Percentiles rank a stretch among this genome's conserved stretches.
phyloP scores from a whole-genome alignment of 2,329 filamentous ascomycete species.

The Helotiales sp. region DNA sequence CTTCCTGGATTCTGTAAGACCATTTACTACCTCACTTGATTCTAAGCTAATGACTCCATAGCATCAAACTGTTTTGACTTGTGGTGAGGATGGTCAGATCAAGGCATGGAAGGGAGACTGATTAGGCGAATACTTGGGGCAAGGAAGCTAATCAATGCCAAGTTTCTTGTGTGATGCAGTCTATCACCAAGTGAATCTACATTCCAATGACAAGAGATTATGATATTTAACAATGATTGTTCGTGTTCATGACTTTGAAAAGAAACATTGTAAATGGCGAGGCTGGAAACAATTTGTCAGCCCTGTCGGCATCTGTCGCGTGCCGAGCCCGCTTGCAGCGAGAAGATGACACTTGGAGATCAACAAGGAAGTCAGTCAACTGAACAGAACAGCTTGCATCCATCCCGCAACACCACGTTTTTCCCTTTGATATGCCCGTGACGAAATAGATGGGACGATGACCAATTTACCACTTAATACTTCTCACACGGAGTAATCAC shows the following conservation, averaged over 20 bases:
- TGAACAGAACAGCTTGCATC: constrained; percentile 19
- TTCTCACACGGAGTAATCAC: constrained; percentile 37
- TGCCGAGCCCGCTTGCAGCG: constrained; percentile 9
- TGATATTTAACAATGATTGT: too few relatives aligned
- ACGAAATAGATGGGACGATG: constrained; percentile 35
- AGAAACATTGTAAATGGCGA: neutral
- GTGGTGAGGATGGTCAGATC: constrained; percentile 48
- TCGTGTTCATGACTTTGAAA: neutral
- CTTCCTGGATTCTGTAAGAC: constrained; percentile 60
- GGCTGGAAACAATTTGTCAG: neutral
- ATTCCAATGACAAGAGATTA: neutral
- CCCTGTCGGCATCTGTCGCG: constrained; percentile 5
- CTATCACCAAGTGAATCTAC: neutral
- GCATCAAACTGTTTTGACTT: constrained; percentile 45
- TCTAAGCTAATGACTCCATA: constrained; percentile 24
- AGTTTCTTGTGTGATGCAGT: too few relatives aligned
- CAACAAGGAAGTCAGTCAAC: constrained; percentile 21
- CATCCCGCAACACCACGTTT: constrained; percentile 19
- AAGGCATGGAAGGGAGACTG: constrained; percentile 46
- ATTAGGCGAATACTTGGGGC: neutral
- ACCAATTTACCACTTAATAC: constrained; percentile 28
- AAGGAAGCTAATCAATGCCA: neutral
- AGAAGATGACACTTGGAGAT: constrained; percentile 17
- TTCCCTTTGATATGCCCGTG: constrained; percentile 22
- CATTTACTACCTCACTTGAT: neutral